These are phyloP conservation scores for Lactarius sp. DNA, from an alignment of 768 basidiomycete genomes.

Conservation along the genomic window DNA sequence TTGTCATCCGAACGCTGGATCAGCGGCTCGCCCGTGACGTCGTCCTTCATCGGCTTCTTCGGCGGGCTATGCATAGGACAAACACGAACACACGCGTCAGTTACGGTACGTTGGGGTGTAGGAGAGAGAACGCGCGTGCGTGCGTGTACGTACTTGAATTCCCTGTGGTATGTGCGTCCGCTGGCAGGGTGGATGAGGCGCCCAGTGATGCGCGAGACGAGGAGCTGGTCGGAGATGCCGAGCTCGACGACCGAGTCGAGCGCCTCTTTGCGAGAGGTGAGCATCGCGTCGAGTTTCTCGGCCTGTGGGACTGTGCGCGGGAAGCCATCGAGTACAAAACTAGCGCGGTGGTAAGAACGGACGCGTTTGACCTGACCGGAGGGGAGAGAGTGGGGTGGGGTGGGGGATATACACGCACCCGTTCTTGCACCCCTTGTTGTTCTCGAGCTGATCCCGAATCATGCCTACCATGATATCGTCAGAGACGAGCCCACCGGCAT, in stretches of 20 bases:
- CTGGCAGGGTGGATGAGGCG: slow-evolving; percentile 86
- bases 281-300: slow-evolving; percentile 92
- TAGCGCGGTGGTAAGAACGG: slow-evolving; percentile 30
- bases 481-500: slow-evolving; percentile 87
- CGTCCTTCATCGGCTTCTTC: slow-evolving; percentile 92
- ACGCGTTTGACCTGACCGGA: no score
- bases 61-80: slow-evolving; percentile 64
- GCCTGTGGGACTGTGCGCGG: slow-evolving; percentile 96
- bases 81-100: not conserved
- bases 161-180: slow-evolving; percentile 91
- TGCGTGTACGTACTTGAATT: slow-evolving; percentile 71
- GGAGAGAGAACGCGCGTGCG: not conserved
- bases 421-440: slow-evolving; percentile 89
- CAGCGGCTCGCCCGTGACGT: slow-evolving; percentile 91
- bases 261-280: slow-evolving; percentile 73
- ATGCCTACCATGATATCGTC: slow-evolving; percentile 98
- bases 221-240: slow-evolving; percentile 86
- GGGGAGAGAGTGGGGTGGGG: no score
- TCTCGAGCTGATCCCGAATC: slow-evolving; percentile 93
- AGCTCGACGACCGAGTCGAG: slow-evolving; percentile 92
- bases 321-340: slow-evolving; percentile 99
- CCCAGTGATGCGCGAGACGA: slow-evolving; percentile 97
- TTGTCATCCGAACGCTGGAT: slow-evolving; percentile 98
- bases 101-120: not conserved
- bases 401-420: slow-evolving; percentile 56